Percentiles rank a stretch among this genome's conserved stretches.
phyloP scores from a whole-genome alignment of 768 basidiomycete species.

The Trametes villosa region DNA sequence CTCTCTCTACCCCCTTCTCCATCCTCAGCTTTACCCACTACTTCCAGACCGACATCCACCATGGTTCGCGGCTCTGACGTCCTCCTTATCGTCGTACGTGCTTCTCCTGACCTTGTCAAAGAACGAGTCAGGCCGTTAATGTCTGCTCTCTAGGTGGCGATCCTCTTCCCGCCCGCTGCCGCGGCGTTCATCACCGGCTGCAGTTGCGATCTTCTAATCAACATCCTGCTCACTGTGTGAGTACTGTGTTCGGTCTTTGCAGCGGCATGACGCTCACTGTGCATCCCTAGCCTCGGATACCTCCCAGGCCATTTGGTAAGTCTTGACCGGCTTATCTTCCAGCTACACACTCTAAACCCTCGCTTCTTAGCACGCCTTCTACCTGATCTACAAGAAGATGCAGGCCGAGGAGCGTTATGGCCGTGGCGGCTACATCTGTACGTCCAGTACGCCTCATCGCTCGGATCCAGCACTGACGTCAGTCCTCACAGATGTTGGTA shows the following conservation, averaged over 20 bases:
- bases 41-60: not conserved
- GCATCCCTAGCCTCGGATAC: conserved; percentile 65
- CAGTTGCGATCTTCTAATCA: conserved; percentile 86
- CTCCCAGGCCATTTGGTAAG: conserved; percentile 64
- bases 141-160: conserved; percentile 58
- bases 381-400: conserved; percentile 91
- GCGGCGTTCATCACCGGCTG: conserved; percentile 81
- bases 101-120: not conserved
- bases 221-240: conserved; percentile 77
- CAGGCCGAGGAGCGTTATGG: conserved; percentile 86
- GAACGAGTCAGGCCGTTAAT: not conserved
- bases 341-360: not conserved
- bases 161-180: conserved; percentile 82
- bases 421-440: conserved; percentile 74
- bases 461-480: not conserved
- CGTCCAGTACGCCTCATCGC: conserved; percentile 37
- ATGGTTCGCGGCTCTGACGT: conserved; percentile 68
- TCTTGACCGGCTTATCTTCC: not conserved
- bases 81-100: conserved; percentile 73
- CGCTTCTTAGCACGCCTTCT: conserved; percentile 70
- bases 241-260: conserved; percentile 26
- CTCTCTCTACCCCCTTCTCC: not conserved
- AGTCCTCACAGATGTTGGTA: conserved; percentile 34
- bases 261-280: not conserved
- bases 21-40: not conserved